Conservation (phyloP, 1,139 yeast genomes). For the Pichia sp. region DNA sequence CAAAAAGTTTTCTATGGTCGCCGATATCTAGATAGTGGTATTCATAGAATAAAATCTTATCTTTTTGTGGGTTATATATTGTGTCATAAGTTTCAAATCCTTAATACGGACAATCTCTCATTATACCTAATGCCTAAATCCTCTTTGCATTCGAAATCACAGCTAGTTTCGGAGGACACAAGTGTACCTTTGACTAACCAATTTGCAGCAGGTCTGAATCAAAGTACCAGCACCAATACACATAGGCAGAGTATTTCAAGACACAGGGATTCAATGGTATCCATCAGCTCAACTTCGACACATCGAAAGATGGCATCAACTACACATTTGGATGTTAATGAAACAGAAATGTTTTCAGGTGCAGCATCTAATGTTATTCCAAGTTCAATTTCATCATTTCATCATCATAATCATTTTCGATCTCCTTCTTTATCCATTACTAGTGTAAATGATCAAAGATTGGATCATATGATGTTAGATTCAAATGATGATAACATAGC, state of each 20-base stretch:
- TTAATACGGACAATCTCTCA: too few relatives aligned
- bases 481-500: neutral
- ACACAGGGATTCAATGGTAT: slow-evolving; percentile 38
- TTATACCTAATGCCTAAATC: too few relatives aligned
- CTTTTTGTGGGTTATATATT: too few relatives aligned
- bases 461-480: slow-evolving; percentile 5
- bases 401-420: slow-evolving; percentile 38
- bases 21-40: too few relatives aligned
- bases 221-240: too few relatives aligned
- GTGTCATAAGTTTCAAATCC: too few relatives aligned
- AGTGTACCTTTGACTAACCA: too few relatives aligned
- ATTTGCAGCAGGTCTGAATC: too few relatives aligned
- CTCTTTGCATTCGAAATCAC: too few relatives aligned
- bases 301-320: slow-evolving; percentile 26
- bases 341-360: slow-evolving; percentile 78
- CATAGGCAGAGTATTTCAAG: slow-evolving; percentile 15
- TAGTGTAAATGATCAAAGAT: slow-evolving; percentile 4
- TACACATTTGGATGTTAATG: slow-evolving; percentile 39
- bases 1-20: too few relatives aligned
- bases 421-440: slow-evolving; percentile 22
- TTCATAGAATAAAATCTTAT: too few relatives aligned
- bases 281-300: slow-evolving; percentile 23
- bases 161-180: too few relatives aligned
- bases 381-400: slow-evolving; percentile 82
- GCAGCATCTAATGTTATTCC: slow-evolving; percentile 88